phyloP scores from a whole-genome alignment of 495 filamentous ascomycete species.

The Astrothelium macrocarpum region DNA sequence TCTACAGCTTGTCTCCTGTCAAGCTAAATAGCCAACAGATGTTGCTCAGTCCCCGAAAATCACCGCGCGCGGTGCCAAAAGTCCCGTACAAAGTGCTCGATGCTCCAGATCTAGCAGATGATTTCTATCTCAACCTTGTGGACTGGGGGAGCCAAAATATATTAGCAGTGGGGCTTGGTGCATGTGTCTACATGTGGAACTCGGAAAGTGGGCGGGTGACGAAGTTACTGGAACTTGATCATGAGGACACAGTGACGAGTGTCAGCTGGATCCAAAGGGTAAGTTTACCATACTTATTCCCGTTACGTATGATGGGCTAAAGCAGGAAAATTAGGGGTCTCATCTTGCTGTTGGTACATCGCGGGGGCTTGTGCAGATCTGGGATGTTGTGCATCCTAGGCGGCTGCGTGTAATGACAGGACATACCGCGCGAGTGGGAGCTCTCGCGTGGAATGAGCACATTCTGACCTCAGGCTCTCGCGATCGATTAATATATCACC shows the following conservation, averaged over 20 bases:
- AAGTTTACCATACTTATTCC: conserved; percentile 15
- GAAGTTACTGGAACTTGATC: conserved; percentile 78
- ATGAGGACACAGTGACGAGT: conserved; percentile 85
- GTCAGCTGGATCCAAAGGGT: conserved; percentile 93
- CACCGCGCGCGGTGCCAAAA: conserved; percentile 81
- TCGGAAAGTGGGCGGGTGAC: conserved; percentile 75
- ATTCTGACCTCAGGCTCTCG: conserved; percentile 92
- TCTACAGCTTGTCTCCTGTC: conserved; percentile 89
- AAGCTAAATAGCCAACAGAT: conserved; percentile 83
- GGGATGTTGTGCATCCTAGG: conserved; percentile 81
- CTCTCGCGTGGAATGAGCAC: conserved; percentile 94
- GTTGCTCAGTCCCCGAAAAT: conserved; percentile 77
- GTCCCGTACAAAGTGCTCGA: conserved; percentile 97
- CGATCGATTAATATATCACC: conserved; percentile 86
- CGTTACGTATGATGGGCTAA: not conserved
- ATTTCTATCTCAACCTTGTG: conserved; percentile 94
- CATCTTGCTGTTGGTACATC: conserved; percentile 91
- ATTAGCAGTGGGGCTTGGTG: conserved; percentile 81
- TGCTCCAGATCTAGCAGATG: conserved; percentile 89
- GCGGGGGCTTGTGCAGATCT: conserved; percentile 92
- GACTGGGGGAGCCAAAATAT: conserved; percentile 97
- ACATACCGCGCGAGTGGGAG: conserved; percentile 81
- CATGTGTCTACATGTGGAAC: conserved; percentile 99
- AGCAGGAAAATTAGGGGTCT: conserved; percentile 51
- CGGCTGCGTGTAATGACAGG: conserved; percentile 92